Percentiles rank a stretch among this genome's conserved stretches.
Conservation (phyloP, 2,329 filamentous ascomycete species). For the Mycosphaerella sp. region DNA sequence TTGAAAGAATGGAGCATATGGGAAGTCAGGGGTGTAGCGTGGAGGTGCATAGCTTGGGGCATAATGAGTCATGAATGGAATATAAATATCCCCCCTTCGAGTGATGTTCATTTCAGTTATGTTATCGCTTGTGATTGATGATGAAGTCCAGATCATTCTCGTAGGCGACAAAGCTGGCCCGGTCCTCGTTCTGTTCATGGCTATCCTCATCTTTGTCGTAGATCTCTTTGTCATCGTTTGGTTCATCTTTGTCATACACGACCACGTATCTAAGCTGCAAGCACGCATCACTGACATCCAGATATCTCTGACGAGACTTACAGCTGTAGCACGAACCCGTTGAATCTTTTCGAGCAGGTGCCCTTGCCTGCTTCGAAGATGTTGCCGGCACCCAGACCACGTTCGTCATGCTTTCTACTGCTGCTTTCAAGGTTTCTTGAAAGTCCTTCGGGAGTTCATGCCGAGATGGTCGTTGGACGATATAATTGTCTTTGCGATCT, state of each 20-base stretch:
- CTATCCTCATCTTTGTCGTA: too few species aligned
- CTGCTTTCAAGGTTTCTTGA: neutral
- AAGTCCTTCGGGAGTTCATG: conserved; percentile 10
- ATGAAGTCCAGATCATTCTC: neutral
- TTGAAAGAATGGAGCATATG: neutral
- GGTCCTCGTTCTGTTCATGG: neutral
- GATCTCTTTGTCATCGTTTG: too few species aligned
- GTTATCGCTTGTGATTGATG: too few species aligned
- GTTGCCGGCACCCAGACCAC: conserved; percentile 1
- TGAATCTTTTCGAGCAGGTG: conserved; percentile 6
- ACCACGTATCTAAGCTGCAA: neutral
- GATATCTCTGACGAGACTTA: neutral
- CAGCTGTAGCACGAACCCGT: conserved; percentile 2
- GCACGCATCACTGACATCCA: neutral
- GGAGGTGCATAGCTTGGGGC: neutral
- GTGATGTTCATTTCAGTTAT: too few species aligned
- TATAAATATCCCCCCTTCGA: neutral
- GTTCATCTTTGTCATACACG: neutral
- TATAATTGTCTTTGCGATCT: conserved; percentile 11
- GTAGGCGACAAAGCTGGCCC: neutral
- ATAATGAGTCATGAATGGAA: neutral
- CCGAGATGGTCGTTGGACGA: conserved; percentile 4
- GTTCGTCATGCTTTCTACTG: conserved; percentile 1
- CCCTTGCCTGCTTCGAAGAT: conserved; percentile 7
- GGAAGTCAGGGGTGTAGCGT: neutral